Evolutionary conservation across 1,284 basidiomycete genomes (phyloP).

Genomic region (Rhodotorula sp.): DNA sequence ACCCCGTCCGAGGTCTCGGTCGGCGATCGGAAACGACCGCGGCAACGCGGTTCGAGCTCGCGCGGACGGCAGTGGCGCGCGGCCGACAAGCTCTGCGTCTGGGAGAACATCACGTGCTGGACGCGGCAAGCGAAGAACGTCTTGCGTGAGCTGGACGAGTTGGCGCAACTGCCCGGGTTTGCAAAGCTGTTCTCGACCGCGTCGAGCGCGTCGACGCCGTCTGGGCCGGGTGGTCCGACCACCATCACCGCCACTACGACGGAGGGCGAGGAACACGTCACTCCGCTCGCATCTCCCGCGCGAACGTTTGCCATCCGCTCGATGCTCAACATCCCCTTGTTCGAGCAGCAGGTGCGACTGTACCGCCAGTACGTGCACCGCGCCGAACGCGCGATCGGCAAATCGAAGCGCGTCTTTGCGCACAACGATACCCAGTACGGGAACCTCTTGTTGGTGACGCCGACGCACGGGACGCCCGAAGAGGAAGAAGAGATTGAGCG

Average conservation of each 20-base stretch:
- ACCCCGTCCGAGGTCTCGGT: conserved; percentile 32
- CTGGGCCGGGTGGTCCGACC: background rate
- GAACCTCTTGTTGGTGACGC: conserved; percentile 72
- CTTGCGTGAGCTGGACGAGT: conserved; percentile 46
- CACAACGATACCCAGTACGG: conserved; percentile 95
- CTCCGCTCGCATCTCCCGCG: conserved; percentile 20
- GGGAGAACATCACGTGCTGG: conserved; percentile 47
- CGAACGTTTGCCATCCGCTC: conserved; percentile 36
- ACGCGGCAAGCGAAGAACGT: conserved; percentile 48
- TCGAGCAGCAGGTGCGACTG: conserved; percentile 62
- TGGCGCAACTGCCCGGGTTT: conserved; percentile 34
- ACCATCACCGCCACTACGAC: background rate
- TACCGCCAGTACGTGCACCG: conserved; percentile 69
- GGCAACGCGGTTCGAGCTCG: conserved; percentile 10
- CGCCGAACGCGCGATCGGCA: conserved; percentile 54
- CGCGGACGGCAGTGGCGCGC: background rate
- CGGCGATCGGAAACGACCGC: conserved; percentile 36
- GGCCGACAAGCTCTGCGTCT: conserved; percentile 40
- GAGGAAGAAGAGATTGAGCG: conserved; percentile 39
- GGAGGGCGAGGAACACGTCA: conserved; percentile 17
- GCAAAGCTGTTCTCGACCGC: conserved; percentile 23
- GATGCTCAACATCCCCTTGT: conserved; percentile 63
- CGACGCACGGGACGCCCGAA: conserved; percentile 17
- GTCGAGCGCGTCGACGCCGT: conserved; percentile 5
- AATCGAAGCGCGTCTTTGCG: conserved; percentile 61